These are phyloP conservation scores for Cutaneotrichosporon cyanovorans DNA, from an alignment of 1,284 basidiomycete genomes.

Conservation along the genomic window DNA sequence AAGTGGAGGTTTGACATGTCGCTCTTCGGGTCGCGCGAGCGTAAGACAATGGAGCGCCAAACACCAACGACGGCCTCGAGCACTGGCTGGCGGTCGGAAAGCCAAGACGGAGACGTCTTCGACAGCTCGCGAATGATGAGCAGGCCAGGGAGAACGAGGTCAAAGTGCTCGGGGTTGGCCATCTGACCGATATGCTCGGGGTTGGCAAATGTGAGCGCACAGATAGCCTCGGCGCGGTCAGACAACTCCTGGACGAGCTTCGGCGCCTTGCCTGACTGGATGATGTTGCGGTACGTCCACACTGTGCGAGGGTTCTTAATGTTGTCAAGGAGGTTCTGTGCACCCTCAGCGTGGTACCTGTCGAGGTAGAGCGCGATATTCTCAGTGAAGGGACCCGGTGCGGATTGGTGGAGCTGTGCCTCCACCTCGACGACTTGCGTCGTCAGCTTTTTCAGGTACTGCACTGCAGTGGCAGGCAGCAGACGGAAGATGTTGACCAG, in stretches of 20 bases:
- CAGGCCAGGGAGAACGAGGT: conserved; percentile 60
- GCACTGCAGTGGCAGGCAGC: conserved; percentile 82
- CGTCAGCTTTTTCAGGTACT: conserved; percentile 81
- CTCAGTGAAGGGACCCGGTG: conserved; percentile 85
- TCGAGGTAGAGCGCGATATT: conserved; percentile 87
- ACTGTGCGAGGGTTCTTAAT: conserved; percentile 67
- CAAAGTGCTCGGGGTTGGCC: conserved; percentile 51
- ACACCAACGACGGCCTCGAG: conserved; percentile 63
- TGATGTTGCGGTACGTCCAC: conserved; percentile 69
- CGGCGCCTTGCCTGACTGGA: conserved; percentile 68
- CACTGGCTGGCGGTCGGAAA: conserved; percentile 50
- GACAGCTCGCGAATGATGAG: conserved; percentile 71
- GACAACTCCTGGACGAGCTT: conserved; percentile 67
- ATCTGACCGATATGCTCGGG: conserved; percentile 55
- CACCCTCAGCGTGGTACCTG: conserved; percentile 77
- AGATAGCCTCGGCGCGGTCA: conserved; percentile 57
- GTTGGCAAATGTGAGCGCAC: conserved; percentile 54
- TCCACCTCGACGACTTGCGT: conserved; percentile 91
- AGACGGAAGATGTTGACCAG: conserved; percentile 96
- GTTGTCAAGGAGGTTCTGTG: conserved; percentile 75
- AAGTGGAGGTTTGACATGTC: conserved; percentile 48
- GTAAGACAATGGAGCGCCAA: conserved; percentile 54
- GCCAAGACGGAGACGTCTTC: conserved; percentile 56
- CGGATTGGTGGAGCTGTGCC: conserved; percentile 79
- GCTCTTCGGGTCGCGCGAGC: conserved; percentile 33